Evolutionary conservation across 164 flowering plant species (phyloP), one percentile per base, ranked within the genome.

Genomic region (Stephania cephalantha): DNA sequence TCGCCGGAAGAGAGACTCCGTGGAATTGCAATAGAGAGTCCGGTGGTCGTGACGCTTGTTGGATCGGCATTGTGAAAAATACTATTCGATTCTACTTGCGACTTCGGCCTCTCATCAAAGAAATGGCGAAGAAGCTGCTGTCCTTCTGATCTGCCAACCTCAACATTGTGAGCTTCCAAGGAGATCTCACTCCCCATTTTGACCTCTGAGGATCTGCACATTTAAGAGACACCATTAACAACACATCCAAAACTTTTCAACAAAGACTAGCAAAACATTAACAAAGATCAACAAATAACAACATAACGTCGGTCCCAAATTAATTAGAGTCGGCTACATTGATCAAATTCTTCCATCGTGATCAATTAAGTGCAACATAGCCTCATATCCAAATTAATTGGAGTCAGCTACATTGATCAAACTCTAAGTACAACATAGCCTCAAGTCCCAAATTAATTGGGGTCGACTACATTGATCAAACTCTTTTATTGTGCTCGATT

Each of bases 71-170:
- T 81, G 76, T 67, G 76, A 18, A 79, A 73, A 7, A 72, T 69
- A 73, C 75, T 79, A 17, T 80, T 84, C 6, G 87, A 53, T 46
- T 86, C 86, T 53, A 84, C 82, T 11, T 83, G 71, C 6, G 87
- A 80, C 71, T 91, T 78, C 0, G 98, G 98, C 92, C 92, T 89
- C 70, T 90, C 97, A 66, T 91, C 92, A 45, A 93, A 91, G 83
- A 93, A 93, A 74, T 72, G 94, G 50, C 94, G 78, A 18, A 93
- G 85, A 9, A 89, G 76, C 45, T 78, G 76, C 45, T 78, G 87
- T 3, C 88, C 87, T 69, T 83, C 83, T 13, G 79, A 55, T 70
- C 75, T 77, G 10, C 61, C 71, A 0, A 55, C 76, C 66, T 2
- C 76, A 73, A 7, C 53, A 63, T 0, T 71, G 74, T 76, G 87